A percentile compares a stretch with the other conserved stretches of the same genome.
phyloP scores from a whole-genome alignment of 306 rosid species.

The Cucumis sativus region Cucumber_9930_V3 NC_026661.2:1956001-1956500 shows the following conservation, averaged over 20 bases:
- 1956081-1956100: slow-evolving; percentile 64
- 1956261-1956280: slow-evolving; percentile 71
- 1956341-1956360: slow-evolving; percentile 52
- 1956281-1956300: slow-evolving; percentile 35
- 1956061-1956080: slow-evolving; percentile 66
- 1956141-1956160: slow-evolving; percentile 69
- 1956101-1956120: slow-evolving; percentile 72
- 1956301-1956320: slow-evolving; percentile 38
- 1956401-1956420: slow-evolving; percentile 62
- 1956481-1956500: not conserved
- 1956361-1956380: slow-evolving; percentile 50
- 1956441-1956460: not conserved
- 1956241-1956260: slow-evolving; percentile 78
- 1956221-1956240: slow-evolving; percentile 31
- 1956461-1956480: not conserved
- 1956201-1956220: slow-evolving; percentile 71
- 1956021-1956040: slow-evolving; percentile 58
- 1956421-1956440: not conserved
- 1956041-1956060: slow-evolving; percentile 65
- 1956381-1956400: slow-evolving; percentile 81
- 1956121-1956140: slow-evolving; percentile 64
- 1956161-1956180: slow-evolving; percentile 57
- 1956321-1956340: slow-evolving; percentile 82
- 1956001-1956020: slow-evolving; percentile 42
- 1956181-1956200: slow-evolving; percentile 35